phyloP scores from a whole-genome alignment of 1,139 yeast species.

The Sugiyamaella grinbergsii region DNA sequence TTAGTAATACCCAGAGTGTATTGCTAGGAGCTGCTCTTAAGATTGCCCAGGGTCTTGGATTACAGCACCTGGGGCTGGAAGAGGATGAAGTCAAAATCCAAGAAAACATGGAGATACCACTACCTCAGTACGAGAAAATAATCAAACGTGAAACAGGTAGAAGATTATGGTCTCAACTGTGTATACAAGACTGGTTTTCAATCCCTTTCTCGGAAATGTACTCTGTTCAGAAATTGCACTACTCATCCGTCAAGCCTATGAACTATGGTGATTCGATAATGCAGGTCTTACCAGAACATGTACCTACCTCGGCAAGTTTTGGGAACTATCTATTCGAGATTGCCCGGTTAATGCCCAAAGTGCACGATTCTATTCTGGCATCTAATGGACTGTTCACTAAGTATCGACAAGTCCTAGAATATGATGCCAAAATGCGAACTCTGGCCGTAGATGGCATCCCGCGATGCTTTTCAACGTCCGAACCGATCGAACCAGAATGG shows the following conservation, averaged over 20 bases:
- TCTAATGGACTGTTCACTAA: background rate
- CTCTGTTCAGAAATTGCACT: background rate
- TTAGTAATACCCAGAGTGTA: background rate
- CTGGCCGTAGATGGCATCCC: background rate
- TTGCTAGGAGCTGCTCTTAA: constrained; percentile 2
- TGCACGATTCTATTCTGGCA: background rate
- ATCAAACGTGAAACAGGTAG: background rate
- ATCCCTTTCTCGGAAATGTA: background rate
- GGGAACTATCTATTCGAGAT: background rate
- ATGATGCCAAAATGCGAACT: background rate
- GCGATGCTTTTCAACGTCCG: background rate
- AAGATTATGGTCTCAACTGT: background rate
- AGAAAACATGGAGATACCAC: background rate
- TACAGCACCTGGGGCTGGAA: background rate
- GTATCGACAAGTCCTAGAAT: background rate
- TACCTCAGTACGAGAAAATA: background rate
- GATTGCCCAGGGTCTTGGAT: background rate
- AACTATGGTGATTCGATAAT: background rate
- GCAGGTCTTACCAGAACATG: background rate
- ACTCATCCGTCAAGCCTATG: background rate
- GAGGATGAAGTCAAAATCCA: background rate
- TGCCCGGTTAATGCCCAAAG: background rate
- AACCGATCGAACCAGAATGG: background rate
- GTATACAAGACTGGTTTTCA: constrained; percentile 2
- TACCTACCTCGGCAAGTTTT: background rate